phyloP scores from a whole-genome alignment of 768 basidiomycete genomes.

The Mrakia frigida region DNA sequence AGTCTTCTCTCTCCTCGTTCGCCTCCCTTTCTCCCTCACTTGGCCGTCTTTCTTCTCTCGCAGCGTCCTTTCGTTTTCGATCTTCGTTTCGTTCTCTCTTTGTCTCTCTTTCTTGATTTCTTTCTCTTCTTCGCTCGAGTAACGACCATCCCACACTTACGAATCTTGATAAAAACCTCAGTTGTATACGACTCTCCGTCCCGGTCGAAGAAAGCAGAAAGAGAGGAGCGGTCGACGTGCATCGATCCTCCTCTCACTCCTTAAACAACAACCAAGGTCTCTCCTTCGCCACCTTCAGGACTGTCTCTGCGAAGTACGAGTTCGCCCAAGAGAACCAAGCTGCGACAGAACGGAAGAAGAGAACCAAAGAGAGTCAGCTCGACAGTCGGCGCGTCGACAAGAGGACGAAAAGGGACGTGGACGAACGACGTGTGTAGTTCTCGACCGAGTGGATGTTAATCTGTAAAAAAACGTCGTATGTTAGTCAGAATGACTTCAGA shows the following conservation, averaged over 20 bases:
- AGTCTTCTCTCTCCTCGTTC: neutral
- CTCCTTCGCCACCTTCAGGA: conserved; percentile 66
- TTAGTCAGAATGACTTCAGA: no score
- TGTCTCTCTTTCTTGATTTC: no score
- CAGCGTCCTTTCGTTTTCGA: neutral
- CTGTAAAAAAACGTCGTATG: neutral
- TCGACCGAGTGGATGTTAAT: neutral
- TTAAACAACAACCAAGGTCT: conserved; percentile 66
- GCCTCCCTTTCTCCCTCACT: neutral
- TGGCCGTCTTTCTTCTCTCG: neutral
- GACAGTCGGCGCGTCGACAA: neutral
- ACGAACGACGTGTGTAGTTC: conserved; percentile 6
- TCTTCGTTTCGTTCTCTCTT: no score
- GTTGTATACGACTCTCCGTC: no score
- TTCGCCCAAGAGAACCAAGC: conserved; percentile 44
- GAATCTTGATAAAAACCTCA: no score
- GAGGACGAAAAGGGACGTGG: neutral
- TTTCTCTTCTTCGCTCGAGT: no score
- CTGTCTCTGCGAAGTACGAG: conserved; percentile 70
- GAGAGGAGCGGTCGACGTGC: no score
- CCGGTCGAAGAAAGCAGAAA: no score
- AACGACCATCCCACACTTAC: no score
- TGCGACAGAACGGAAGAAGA: neutral
- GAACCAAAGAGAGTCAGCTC: neutral
- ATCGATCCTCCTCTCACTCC: neutral